These are phyloP conservation scores for Ceratobasidium sp. DNA, from an alignment of 1,284 basidiomycete genomes.

Conservation along the genomic window DNA sequence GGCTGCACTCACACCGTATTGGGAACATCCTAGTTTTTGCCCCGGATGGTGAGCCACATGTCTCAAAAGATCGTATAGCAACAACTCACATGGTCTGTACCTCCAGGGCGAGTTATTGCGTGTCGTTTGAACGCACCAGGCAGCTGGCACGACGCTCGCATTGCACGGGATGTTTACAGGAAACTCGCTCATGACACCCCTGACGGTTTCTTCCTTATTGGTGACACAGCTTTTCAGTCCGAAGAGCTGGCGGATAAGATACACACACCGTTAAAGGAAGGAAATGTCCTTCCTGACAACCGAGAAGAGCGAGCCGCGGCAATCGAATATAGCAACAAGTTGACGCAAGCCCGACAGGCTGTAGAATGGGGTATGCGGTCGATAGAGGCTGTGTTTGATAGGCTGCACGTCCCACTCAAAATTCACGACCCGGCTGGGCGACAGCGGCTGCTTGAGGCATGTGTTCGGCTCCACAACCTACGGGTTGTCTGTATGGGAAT, in stretches of 20 bases:
- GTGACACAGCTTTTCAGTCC: conserved; percentile 64
- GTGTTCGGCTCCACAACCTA: conserved; percentile 57
- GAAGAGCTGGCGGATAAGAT: conserved; percentile 59
- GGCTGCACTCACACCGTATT: conserved; percentile 61
- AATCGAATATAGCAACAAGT: conserved; percentile 55
- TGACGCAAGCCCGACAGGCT: conserved; percentile 61
- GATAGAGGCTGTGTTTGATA: conserved; percentile 62
- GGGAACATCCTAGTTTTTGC: conserved; percentile 56
- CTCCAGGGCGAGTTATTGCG: conserved; percentile 58
- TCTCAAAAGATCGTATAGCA: neutral
- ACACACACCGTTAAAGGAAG: conserved; percentile 60
- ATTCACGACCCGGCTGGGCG: conserved; percentile 53
- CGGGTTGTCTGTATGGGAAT: conserved; percentile 55
- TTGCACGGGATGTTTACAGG: conserved; percentile 60
- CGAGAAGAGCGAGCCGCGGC: conserved; percentile 50
- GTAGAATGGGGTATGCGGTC: conserved; percentile 64
- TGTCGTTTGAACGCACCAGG: conserved; percentile 61
- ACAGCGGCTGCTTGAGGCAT: conserved; percentile 56
- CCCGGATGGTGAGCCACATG: conserved; percentile 55
- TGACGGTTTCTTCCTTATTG: conserved; percentile 60
- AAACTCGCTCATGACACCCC: conserved; percentile 57
- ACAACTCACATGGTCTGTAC: conserved; percentile 1
- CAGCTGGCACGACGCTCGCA: conserved; percentile 65
- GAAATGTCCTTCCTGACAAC: conserved; percentile 54
- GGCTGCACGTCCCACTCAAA: conserved; percentile 59